Evolutionary conservation across 2,329 filamentous ascomycete genomes (phyloP).

Genomic region (Fusarium globosum): DNA sequence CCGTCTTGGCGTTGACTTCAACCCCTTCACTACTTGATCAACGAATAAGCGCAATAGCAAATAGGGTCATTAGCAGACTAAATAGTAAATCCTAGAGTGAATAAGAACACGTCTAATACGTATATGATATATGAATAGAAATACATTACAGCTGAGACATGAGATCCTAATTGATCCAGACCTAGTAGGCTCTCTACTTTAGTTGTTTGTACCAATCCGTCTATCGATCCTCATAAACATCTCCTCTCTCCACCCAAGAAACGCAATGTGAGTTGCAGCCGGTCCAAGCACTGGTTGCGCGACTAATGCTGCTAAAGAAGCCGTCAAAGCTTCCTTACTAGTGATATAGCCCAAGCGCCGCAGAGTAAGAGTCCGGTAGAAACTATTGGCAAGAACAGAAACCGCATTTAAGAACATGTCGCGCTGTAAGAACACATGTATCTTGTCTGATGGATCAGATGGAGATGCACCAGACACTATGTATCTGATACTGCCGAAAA

Average conservation of each 20-base stretch:
- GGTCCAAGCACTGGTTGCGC: slow-evolving; percentile 8
- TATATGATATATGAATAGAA: no score
- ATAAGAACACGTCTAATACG: no score
- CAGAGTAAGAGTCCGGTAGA: background rate
- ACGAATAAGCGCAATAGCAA: no score
- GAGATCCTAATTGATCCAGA: no score
- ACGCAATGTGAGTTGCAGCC: slow-evolving; percentile 5
- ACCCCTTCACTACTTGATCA: slow-evolving; percentile 29
- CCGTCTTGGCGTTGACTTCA: slow-evolving; percentile 16
- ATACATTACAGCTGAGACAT: no score
- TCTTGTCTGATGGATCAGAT: fast-evolving
- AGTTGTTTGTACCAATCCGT: no score
- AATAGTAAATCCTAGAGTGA: no score
- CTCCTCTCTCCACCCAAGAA: slow-evolving; percentile 13
- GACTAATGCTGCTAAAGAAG: background rate
- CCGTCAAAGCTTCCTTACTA: background rate
- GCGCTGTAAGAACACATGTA: background rate
- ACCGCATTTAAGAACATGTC: background rate
- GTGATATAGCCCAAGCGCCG: background rate
- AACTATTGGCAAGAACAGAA: background rate
- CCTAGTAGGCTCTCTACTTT: no score
- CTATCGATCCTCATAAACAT: background rate
- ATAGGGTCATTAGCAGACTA: no score
- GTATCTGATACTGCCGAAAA: background rate
- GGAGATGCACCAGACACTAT: background rate